Conservation (phyloP, 441 rosid species). For the Manihot esculenta region DNA sequence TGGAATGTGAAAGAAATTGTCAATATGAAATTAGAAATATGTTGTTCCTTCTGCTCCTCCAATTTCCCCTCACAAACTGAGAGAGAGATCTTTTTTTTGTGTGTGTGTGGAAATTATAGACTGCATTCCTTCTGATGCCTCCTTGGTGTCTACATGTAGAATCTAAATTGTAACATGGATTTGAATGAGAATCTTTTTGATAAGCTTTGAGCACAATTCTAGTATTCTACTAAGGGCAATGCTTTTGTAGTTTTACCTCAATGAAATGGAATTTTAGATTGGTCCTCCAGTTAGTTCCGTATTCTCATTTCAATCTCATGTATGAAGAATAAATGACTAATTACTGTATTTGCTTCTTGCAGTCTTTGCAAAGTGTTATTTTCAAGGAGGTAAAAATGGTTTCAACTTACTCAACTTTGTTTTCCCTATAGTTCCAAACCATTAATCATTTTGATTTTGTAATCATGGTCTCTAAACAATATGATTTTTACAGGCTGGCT, state of each 20-base stretch:
- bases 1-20: neutral
- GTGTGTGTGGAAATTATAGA: neutral
- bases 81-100: neutral
- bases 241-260: neutral
- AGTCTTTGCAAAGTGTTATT: constrained; percentile 98
- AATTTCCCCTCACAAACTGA: neutral
- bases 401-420: constrained; percentile 20
- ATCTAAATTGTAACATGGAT: neutral
- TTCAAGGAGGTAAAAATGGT: constrained; percentile 86
- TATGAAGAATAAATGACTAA: constrained; percentile 27
- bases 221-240: neutral
- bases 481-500: constrained; percentile 89
- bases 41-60: neutral
- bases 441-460: too few species aligned
- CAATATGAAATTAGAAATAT: neutral
- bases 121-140: neutral
- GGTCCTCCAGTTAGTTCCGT: neutral
- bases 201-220: neutral
- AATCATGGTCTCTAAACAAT: too few species aligned
- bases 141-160: neutral
- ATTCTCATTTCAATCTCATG: constrained; percentile 13
- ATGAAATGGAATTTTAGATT: neutral
- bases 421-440: constrained; percentile 7
- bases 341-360: constrained; percentile 43
- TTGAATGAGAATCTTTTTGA: neutral